phyloP scores from a whole-genome alignment of 164 flowering plant genomes.

The Nymphaea thermarum region DNA sequence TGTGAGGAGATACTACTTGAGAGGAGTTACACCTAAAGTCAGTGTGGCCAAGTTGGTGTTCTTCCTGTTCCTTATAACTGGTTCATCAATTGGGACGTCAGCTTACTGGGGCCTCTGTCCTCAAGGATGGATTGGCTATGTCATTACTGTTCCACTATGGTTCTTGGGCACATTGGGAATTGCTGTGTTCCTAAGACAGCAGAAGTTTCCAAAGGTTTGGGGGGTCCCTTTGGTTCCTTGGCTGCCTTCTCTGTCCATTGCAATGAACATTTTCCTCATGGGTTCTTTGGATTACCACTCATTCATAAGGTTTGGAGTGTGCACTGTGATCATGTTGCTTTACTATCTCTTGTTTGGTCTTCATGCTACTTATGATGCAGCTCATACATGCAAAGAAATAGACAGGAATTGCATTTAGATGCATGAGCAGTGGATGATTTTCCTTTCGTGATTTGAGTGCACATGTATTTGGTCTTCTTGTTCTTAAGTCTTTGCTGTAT shows the following conservation, averaged over 20 bases:
- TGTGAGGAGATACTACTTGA: conserved; percentile 58
- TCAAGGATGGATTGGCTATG: conserved; percentile 48
- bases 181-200: conserved; percentile 26
- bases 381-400: conserved; percentile 15
- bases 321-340: conserved; percentile 49
- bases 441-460: no score
- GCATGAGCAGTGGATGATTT: no score
- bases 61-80: conserved; percentile 28
- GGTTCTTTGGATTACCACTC: conserved; percentile 62
- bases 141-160: conserved; percentile 39
- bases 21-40: conserved; percentile 24
- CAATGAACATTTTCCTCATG: conserved; percentile 57
- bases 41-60: conserved; percentile 23
- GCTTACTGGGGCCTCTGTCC: conserved; percentile 29
- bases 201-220: conserved; percentile 51
- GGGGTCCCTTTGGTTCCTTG: conserved; percentile 82
- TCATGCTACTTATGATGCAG: conserved; percentile 79
- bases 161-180: conserved; percentile 46
- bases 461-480: no score
- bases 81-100: conserved; percentile 41
- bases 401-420: no score
- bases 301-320: conserved; percentile 55
- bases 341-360: conserved; percentile 63
- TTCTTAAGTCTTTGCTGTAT: no score
- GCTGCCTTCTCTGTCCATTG: conserved; percentile 75